Evolutionary conservation across 805 yeast species (phyloP), one percentile per base, ranked within the genome.

Genomic region (Schwanniomyces vanrijiae): DNA sequence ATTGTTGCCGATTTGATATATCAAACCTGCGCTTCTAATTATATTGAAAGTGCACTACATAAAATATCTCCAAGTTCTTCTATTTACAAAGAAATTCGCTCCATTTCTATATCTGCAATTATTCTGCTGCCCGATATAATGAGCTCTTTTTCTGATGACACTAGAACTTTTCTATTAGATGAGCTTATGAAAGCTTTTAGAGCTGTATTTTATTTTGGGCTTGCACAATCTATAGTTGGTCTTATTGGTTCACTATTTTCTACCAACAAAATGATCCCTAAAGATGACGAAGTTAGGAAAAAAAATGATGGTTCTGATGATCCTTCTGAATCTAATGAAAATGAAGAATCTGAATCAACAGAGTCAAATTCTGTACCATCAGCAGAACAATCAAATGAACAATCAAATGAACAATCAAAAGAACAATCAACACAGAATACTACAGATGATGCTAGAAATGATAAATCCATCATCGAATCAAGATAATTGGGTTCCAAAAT

Each of bases 181-280:
- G 65, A 62, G 33, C 52, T 75, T 28, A 68, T 76, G 75, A 52
- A 52, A 8, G 61, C 74, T 8, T 58, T 79, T 29, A 59, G 62
- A 39, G 69, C 71, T 50, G 73, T 71, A 1, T 77, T 69, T 48
- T 74, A 68, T 58, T 59, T 72, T 43, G 60, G 66, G 13, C 49
- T 77, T 14, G 81, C 70, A 0, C 56, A 71, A 13, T 59, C 74
- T 1, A 51, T 59, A 8, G 29, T 66, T 11, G 54, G 69, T 2
- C 58, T 75, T 6, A 37, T 78, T 0, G 47, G 56, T 5, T 48
- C 68, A 0, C 5, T 73, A 0, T 69, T 76, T 48, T 63, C 71
- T 42, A 73, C 82, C 10, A 72, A 70, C 53, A 62, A 65, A 40
- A 66, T 62, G 45, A 55, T 78, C 21, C 83, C 83, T 0, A 63